These are phyloP conservation scores for Thermomyces lanuginosus DNA, from an alignment of 2,329 filamentous ascomycete genomes.

Conservation along the genomic window DNA sequence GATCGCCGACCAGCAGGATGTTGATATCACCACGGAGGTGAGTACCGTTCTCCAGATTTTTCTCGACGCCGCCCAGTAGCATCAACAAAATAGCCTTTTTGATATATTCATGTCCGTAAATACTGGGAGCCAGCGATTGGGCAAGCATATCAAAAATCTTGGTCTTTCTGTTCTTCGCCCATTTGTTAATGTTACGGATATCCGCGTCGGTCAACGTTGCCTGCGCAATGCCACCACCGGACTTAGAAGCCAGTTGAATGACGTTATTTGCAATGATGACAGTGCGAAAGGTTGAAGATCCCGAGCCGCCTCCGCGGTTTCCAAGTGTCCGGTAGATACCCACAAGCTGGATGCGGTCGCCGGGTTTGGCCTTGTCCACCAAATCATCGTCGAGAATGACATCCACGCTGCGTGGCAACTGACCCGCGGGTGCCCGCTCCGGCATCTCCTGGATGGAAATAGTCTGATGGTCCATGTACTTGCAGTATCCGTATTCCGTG, in stretches of 20 bases:
- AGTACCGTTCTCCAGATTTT: slow-evolving; percentile 94
- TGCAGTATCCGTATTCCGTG: slow-evolving; percentile 92
- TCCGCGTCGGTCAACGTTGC: slow-evolving; percentile 89
- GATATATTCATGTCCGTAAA: slow-evolving; percentile 92
- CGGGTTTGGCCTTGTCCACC: slow-evolving; percentile 86
- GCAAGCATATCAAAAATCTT: slow-evolving; percentile 85
- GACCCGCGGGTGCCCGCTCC: slow-evolving; percentile 83
- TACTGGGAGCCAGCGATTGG: slow-evolving; percentile 87
- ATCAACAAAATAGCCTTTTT: slow-evolving; percentile 95
- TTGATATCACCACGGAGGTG: slow-evolving; percentile 98
- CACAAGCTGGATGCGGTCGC: slow-evolving; percentile 91
- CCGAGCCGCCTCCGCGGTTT: slow-evolving; percentile 80
- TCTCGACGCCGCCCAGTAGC: slow-evolving; percentile 90
- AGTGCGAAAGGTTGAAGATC: slow-evolving; percentile 88
- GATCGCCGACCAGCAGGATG: slow-evolving; percentile 97
- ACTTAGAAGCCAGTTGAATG: slow-evolving; percentile 87
- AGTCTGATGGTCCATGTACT: slow-evolving; percentile 90
- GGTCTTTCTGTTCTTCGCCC: slow-evolving; percentile 62
- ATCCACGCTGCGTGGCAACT: slow-evolving; percentile 87
- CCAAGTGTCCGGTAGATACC: slow-evolving; percentile 88
- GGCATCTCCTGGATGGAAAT: slow-evolving; percentile 99
- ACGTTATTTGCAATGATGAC: slow-evolving; percentile 88
- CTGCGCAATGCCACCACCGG: slow-evolving; percentile 81
- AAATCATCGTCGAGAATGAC: slow-evolving; percentile 94
- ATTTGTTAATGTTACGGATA: slow-evolving; percentile 96